A percentile compares a stretch with the other conserved stretches of the same genome.
Conservation (phyloP, 75 land plant species). For the Sequoiadendron giganteum region DNA sequence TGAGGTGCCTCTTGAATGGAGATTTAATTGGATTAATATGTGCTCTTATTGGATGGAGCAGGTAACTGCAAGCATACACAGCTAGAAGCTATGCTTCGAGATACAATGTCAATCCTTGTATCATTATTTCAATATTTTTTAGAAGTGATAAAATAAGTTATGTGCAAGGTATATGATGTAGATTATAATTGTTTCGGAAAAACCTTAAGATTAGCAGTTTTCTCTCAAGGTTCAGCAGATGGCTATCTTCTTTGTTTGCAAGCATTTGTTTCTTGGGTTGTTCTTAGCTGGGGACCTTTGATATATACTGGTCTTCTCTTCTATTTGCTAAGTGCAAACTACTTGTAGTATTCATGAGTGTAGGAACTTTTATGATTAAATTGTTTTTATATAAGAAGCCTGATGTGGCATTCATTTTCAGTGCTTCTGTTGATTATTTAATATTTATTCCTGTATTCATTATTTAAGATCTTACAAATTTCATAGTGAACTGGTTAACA, state of each 20-base stretch:
- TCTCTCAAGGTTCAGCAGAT: neutral
- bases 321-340: neutral
- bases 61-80: neutral
- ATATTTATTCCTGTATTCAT: neutral
- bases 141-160: neutral
- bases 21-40: conserved; percentile 34
- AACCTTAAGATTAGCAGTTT: neutral
- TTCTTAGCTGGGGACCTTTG: neutral
- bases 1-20: conserved; percentile 51
- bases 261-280: neutral
- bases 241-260: neutral
- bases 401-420: neutral
- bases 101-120: conserved; percentile 1
- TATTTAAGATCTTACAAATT: neutral
- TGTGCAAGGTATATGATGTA: neutral
- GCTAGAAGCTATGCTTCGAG: neutral
- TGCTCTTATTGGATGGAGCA: conserved; percentile 42
- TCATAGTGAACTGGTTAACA: neutral
- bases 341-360: neutral
- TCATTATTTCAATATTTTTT: neutral
- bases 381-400: neutral
- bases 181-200: neutral
- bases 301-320: neutral
- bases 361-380: neutral
- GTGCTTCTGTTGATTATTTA: neutral